Evolutionary conservation across 1,139 yeast species (phyloP).

Genomic region (Hansenula lynferdii): DNA sequence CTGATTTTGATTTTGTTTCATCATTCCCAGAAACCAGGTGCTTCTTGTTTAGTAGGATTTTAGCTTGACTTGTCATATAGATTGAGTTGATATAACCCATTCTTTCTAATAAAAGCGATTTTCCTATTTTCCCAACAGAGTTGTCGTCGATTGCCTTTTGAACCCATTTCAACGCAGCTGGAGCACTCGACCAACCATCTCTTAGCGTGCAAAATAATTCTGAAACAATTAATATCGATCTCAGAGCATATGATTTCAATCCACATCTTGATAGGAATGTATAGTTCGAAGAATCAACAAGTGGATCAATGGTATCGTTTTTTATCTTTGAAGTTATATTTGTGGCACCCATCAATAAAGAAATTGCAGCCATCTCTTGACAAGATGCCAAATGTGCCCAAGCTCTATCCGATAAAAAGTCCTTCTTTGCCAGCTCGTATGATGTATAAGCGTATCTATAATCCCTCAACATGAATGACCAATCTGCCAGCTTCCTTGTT

Average conservation of each 20-base stretch:
- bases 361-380: slow-evolving; percentile 82
- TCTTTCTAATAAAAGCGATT: slow-evolving; percentile 44
- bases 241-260: slow-evolving; percentile 32
- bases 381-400: slow-evolving; percentile 81
- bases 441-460: slow-evolving; percentile 81
- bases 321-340: slow-evolving; percentile 56
- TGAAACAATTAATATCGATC: slow-evolving; percentile 30
- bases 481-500: slow-evolving; percentile 81
- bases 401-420: slow-evolving; percentile 72
- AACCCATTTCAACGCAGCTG: slow-evolving; percentile 32
- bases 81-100: slow-evolving; percentile 37
- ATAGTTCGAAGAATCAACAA: slow-evolving; percentile 38
- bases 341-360: slow-evolving; percentile 65
- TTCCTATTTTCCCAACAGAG: slow-evolving; percentile 28
- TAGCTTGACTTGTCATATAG: slow-evolving; percentile 28
- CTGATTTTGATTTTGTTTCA: slow-evolving; percentile 6
- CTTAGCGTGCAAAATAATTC: slow-evolving; percentile 33
- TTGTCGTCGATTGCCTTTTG: slow-evolving; percentile 31
- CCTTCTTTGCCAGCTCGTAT: slow-evolving; percentile 79
- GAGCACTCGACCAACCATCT: slow-evolving; percentile 35
- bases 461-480: slow-evolving; percentile 86
- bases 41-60: slow-evolving; percentile 14
- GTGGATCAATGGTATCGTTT: slow-evolving; percentile 55
- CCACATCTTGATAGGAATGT: slow-evolving; percentile 26
- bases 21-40: slow-evolving; percentile 8